Conservation (phyloP, 225 moss, liverwort and hornwort species). For the Thuidium tamariscinum region DNA sequence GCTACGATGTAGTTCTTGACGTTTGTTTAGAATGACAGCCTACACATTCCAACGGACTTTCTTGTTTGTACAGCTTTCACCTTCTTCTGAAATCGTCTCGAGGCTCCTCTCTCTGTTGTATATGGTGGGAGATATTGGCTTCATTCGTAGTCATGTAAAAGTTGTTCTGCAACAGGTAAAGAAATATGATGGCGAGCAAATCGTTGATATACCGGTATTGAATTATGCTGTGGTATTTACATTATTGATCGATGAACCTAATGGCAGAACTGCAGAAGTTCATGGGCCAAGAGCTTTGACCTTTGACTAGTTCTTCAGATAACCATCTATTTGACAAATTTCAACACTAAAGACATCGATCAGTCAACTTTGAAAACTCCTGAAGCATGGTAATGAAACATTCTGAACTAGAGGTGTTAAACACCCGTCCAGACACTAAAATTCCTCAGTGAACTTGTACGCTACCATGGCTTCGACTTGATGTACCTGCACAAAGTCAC, state of each 20-base stretch:
- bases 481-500: constrained; percentile 26
- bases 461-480: constrained; percentile 62
- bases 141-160: neutral
- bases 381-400: neutral
- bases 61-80: neutral
- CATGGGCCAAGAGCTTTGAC: constrained; percentile 14
- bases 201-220: neutral
- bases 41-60: neutral
- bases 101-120: neutral
- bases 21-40: too few relatives aligned
- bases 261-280: neutral
- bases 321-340: neutral
- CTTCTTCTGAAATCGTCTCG: neutral
- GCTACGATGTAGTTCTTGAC: neutral
- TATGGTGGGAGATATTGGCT: neutral
- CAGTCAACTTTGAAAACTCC: neutral
- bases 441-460: constrained; percentile 37
- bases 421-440: neutral
- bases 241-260: neutral
- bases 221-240: neutral
- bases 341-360: neutral
- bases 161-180: neutral
- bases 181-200: too few relatives aligned
- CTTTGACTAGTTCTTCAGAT: neutral
- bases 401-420: neutral